A percentile compares a stretch with the other conserved stretches of the same genome.
These are phyloP conservation scores for Hansenula sp. DNA, from an alignment of 1,139 yeast species.

Conservation along the genomic window DNA sequence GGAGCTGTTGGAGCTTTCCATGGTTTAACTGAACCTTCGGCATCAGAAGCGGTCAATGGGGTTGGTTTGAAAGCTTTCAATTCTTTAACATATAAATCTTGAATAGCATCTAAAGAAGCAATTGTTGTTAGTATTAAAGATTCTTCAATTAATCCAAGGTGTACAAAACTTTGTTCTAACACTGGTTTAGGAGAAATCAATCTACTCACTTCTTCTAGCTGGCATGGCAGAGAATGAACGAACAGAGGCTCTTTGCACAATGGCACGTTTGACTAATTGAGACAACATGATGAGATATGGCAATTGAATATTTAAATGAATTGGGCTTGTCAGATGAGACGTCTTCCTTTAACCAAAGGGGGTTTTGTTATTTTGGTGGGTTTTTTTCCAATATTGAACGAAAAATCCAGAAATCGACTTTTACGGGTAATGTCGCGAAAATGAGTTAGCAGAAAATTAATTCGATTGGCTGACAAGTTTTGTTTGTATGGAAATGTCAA, in stretches of 20 bases:
- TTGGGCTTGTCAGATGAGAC: neutral
- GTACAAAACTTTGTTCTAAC: neutral
- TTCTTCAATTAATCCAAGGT: neutral
- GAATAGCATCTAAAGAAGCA: slow-evolving; percentile 49
- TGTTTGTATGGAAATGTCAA: neutral
- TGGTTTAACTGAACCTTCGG: slow-evolving; percentile 75
- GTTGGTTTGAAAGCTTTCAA: slow-evolving; percentile 86
- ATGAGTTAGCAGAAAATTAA: no score
- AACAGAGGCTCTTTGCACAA: slow-evolving; percentile 19
- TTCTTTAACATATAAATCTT: slow-evolving; percentile 85
- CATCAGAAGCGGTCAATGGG: slow-evolving; percentile 67
- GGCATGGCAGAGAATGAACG: slow-evolving; percentile 34
- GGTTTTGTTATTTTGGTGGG: slow-evolving; percentile 2
- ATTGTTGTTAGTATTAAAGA: neutral
- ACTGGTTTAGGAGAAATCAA: neutral
- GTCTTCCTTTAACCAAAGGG: neutral
- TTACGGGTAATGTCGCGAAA: neutral
- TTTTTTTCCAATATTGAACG: neutral
- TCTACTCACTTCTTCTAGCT: slow-evolving; percentile 27
- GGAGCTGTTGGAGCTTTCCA: slow-evolving; percentile 81
- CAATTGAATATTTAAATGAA: slow-evolving; percentile 1
- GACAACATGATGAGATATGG: slow-evolving; percentile 8
- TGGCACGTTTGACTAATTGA: slow-evolving; percentile 24
- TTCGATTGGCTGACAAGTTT: slow-evolving; percentile 1
- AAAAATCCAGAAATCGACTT: neutral